Base-by-base conservation (phyloP, 1,284 basidiomycete genomes). In the Moesziomyces sp. region DNA sequence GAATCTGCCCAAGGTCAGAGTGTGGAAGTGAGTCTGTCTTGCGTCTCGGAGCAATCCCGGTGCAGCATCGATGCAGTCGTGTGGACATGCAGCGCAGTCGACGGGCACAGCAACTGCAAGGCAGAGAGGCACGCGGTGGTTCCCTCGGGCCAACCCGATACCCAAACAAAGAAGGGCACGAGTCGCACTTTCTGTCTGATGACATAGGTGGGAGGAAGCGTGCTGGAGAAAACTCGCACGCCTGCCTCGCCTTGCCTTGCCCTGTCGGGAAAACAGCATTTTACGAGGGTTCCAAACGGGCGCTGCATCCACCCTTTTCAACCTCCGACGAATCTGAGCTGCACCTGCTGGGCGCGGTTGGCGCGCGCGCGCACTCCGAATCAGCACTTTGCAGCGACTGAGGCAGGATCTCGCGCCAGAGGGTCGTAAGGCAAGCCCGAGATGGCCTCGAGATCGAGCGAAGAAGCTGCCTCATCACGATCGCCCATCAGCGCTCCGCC, bases 181-280 rank as follows among this genome's bases (percentile, higher is more conserved):
- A 40, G 35, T 18, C 35, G 13, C 35, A 38, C 10, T 18, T 38
- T 38, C 58, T 60, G 58, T 33, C 28, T 42, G 58, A 60, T 60
- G 58, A 60, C 58, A 60, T 60, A 23, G 46, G 52, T 60, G 46
- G 16, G 42, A 46, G n/a, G 38, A 35, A 19, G 30, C 49, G 8
- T 40, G 5, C 24, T 5, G 18, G 30, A 3, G 19, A 33, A 13
- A 26, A 30, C 55, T 46, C 54, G 23, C 48, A 46, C 24, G 28
- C 46, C 38, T 33, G 30, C 30, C 30, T 33, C 30, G 30, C 9
- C 30, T 38, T 14, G 13, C 35, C 16, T 38, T 38, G 14, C 38
- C 3, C 16, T 16, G 38, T 18, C 14, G 38, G 16, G 16, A 40
- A 40, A 40, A 40, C 38, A 40, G 38, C 14, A 18, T 16, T 16